Conservation (phyloP, 2,329 filamentous ascomycete species). For the Dendryphion nanum region DNA sequence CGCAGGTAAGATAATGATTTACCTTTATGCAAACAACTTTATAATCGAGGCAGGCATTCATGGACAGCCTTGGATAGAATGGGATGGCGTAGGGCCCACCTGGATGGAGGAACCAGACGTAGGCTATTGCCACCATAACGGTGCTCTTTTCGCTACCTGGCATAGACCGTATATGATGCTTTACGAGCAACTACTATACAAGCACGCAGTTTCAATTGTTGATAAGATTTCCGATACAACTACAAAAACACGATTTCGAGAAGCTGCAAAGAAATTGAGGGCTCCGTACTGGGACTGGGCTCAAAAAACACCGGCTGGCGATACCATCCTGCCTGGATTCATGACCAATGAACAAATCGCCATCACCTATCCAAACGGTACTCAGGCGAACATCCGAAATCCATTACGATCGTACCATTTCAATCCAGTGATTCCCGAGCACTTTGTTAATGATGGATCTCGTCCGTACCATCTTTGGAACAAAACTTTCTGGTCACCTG, state of each 20-base stretch:
- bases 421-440: conserved; percentile 2
- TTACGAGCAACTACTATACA: conserved; percentile 4
- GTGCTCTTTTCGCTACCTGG: conserved; percentile 5
- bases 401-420: conserved; percentile 3
- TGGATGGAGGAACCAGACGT: conserved; percentile 25
- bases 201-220: conserved; percentile 1
- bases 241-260: conserved; percentile 2
- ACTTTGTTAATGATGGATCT: not conserved
- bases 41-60: conserved; percentile 2
- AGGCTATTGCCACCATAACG: conserved; percentile 7
- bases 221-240: not conserved
- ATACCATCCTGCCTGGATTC: not conserved
- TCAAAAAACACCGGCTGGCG: not conserved
- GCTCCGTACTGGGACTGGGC: conserved; percentile 11
- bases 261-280: conserved; percentile 4
- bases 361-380: conserved; percentile 6
- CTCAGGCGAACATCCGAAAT: conserved; percentile 1
- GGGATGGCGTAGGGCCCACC: conserved; percentile 47
- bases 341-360: not conserved
- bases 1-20: not conserved
- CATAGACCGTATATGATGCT: conserved; percentile 7
- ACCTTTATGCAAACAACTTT: not conserved
- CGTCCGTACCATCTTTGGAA: conserved; percentile 1
- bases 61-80: conserved; percentile 1
- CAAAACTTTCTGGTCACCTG: not conserved